A percentile compares a stretch with the other conserved stretches of the same genome.
These are phyloP conservation scores for Theobroma cacao DNA, from an alignment of 345 rosid species.

Conservation along the genomic window DNA sequence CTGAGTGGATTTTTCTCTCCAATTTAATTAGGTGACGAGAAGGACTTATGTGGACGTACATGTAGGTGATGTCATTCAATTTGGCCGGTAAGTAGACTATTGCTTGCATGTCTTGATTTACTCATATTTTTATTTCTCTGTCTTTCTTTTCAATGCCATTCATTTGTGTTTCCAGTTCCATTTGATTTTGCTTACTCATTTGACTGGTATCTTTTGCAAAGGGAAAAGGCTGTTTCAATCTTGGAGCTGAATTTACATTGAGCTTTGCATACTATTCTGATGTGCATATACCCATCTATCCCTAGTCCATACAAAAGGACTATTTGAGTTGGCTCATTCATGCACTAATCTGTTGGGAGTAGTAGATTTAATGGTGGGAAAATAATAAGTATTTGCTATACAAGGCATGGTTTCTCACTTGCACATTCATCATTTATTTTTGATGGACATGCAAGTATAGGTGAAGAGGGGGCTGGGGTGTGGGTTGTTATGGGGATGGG, in stretches of 20 bases:
- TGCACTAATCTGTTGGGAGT: background rate
- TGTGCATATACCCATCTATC: background rate
- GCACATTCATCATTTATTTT: background rate
- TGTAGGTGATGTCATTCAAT: constrained; percentile 91
- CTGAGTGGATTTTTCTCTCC: background rate
- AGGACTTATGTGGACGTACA: constrained; percentile 61
- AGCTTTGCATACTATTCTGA: background rate
- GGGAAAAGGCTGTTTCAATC: background rate
- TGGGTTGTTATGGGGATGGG: background rate
- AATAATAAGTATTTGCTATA: background rate
- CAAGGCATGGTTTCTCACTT: background rate
- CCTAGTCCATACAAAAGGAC: background rate
- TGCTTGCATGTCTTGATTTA: constrained; percentile 10
- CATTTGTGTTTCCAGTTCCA: background rate
- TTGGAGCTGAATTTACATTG: background rate
- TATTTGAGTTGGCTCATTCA: background rate
- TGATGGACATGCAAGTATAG: background rate
- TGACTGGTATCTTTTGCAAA: background rate
- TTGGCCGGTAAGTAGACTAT: constrained; percentile 71
- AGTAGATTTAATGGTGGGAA: background rate
- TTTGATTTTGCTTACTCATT: background rate
- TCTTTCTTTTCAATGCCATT: background rate
- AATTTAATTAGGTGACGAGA: constrained; percentile 53
- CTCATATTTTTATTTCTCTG: constrained; percentile 3
- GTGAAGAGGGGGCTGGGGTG: background rate